Evolutionary conservation across 768 basidiomycete species (phyloP), one percentile per base, ranked within the genome.

Genomic region (Calocera viscosa): DNA sequence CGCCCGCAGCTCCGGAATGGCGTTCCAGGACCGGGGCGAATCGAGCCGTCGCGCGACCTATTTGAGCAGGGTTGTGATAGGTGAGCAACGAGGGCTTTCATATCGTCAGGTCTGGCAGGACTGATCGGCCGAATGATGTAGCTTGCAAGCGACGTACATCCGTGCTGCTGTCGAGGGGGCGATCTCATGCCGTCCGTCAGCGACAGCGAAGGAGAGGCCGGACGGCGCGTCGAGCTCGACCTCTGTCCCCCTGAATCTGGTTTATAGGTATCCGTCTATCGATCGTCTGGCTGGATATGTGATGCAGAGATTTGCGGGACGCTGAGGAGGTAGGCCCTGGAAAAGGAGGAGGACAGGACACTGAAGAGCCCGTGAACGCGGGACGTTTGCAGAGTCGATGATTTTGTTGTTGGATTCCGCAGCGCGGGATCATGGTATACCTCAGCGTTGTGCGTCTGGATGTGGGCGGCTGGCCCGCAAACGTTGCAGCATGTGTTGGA

Each of bases 221-320:
- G 30, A 60, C 5, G 30, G 14, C 53, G 53, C 53, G n/a, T n/a
- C n/a, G n/a, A n/a, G n/a, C 10, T 11, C 53, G 14, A 32, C 53
- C 30, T 60, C 53, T 16, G 53, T 60, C 14, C 70, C 74, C 10
- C 69, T 70, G 8, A 73, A 73, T 63, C 68, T 79, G 65, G 76
- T 83, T 2, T 77, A 76, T 40, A 72, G 74, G 22, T 72, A 80
- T 28, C 81, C 82, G 1, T 79, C 79, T 1, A 76, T 82, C 30
- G 43, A 70, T 34, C 64, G 68, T 22, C 73, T 74, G 49, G 68
- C 66, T 67, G 66, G 26, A 8, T 76, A 70, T 67, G 64, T 74
- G 30, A 76, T 53, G 26, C 14, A 60, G 53, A 22, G 14, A 2
- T 5, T 60, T 72, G 72, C 65, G n/a, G n/a, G n/a, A n/a, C n/a